Percentiles rank a stretch among this genome's conserved stretches.
Conservation (phyloP, 148 eudicot species). For the Chenopodium suecicum region DNA sequence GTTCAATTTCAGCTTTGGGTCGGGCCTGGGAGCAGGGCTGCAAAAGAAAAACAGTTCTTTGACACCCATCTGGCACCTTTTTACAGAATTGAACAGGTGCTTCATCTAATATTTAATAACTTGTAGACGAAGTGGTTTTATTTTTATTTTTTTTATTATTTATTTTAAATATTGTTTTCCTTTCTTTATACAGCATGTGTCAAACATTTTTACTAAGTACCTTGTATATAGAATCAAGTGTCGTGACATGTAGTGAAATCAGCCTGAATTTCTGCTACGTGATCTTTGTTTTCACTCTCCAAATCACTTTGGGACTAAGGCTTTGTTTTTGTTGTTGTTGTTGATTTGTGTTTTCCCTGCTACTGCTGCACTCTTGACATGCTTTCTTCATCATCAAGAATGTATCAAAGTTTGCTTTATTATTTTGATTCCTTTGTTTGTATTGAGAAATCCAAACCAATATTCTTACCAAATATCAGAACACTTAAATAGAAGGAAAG, state of each 20-base stretch:
- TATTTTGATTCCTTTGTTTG: neutral
- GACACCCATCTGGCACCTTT: slow-evolving; percentile 95
- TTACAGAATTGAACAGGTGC: slow-evolving; percentile 95
- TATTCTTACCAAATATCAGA: neutral
- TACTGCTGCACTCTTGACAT: neutral
- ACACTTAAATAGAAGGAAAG: neutral
- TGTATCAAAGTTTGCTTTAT: neutral
- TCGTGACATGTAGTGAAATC: neutral
- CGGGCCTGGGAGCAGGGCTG: slow-evolving; percentile 92
- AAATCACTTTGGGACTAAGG: no score
- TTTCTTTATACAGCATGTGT: neutral
- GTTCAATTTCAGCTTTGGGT: slow-evolving; percentile 88
- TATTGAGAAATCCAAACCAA: neutral
- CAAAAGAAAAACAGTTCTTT: slow-evolving; percentile 82
- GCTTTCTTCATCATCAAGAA: neutral
- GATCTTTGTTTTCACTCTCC: neutral
- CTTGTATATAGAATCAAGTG: neutral
- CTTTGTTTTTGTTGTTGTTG: no score
- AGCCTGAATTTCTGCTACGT: neutral
- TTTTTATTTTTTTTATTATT: no score
- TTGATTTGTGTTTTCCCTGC: neutral
- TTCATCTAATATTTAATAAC: slow-evolving; percentile 12
- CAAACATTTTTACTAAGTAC: neutral
- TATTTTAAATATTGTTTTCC: neutral
- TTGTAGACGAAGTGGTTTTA: neutral